phyloP scores from a whole-genome alignment of 352 stramenopile species.

The Pythium phragmiticola region DNA sequence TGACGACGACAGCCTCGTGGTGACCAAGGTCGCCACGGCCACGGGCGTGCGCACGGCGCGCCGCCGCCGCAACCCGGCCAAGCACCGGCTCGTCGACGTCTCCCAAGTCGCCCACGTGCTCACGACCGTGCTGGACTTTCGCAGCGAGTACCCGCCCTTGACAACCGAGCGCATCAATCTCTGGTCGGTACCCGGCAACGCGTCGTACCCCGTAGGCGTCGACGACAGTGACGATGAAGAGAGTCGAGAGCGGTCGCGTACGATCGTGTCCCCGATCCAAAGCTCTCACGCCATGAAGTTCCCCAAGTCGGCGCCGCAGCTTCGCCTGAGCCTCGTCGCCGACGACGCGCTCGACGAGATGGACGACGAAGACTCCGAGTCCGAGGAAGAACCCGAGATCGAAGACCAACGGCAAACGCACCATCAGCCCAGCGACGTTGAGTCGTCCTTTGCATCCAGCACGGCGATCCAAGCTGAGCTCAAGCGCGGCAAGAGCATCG shows the following conservation, averaged over 20 bases:
- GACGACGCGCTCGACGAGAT: constrained; percentile 12
- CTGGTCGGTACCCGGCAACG: constrained; percentile 40
- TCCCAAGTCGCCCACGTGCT: constrained; percentile 76
- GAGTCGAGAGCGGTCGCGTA: constrained; percentile 13
- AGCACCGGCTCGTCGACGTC: constrained; percentile 38
- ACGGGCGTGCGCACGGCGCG: constrained; percentile 25
- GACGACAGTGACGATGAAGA: constrained; percentile 20
- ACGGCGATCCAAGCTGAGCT: constrained; percentile 17
- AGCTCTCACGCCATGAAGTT: constrained; percentile 21
- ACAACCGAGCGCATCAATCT: constrained; percentile 49
- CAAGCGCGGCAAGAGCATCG: constrained; percentile 13
- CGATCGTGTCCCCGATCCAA: constrained; percentile 31
- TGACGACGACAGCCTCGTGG: constrained; percentile 20
- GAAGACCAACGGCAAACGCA: background rate
- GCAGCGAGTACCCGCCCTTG: constrained; percentile 46
- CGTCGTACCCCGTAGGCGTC: constrained; percentile 7
- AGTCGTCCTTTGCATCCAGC: constrained; percentile 18
- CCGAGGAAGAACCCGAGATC: background rate
- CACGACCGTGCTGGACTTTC: constrained; percentile 68
- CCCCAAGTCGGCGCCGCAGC: constrained; percentile 30
- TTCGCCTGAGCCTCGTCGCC: constrained; percentile 21
- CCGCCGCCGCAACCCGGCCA: constrained; percentile 19
- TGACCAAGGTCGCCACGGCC: constrained; percentile 22
- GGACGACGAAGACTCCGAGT: constrained; percentile 15
- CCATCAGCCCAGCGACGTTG: constrained; percentile 4